Conservation (phyloP, 805 yeast genomes). For the Candida saitoana region DNA sequence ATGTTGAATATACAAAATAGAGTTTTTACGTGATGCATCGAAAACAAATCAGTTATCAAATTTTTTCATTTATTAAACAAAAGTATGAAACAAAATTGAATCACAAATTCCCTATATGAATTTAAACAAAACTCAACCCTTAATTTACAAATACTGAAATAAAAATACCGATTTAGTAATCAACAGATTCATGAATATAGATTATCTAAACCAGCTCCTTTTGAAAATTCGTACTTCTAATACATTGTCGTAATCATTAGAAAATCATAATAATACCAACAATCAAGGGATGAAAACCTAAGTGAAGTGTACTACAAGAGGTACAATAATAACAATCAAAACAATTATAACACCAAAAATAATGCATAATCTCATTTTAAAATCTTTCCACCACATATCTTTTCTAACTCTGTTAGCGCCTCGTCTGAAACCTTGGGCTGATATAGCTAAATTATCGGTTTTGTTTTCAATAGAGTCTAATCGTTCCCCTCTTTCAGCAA, state of each 20-base stretch:
- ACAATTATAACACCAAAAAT: conserved; percentile 75
- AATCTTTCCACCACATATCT: conserved; percentile 98
- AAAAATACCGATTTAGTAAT: neutral
- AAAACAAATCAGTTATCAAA: neutral
- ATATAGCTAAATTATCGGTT: conserved; percentile 86
- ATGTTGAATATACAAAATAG: neutral
- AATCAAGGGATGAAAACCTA: conserved; percentile 6
- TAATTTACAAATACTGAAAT: neutral
- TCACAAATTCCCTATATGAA: neutral
- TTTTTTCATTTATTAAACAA: neutral
- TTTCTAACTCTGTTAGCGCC: conserved; percentile 97
- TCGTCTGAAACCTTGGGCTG: conserved; percentile 92
- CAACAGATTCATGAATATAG: neutral
- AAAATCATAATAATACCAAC: neutral
- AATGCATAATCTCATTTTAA: conserved; percentile 91
- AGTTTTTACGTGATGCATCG: too few species aligned
- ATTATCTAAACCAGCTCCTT: neutral
- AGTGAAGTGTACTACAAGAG: conserved; percentile 81
- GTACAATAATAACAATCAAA: conserved; percentile 83
- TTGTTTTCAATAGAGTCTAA: conserved; percentile 88
- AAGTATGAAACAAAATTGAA: neutral
- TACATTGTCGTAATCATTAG: neutral
- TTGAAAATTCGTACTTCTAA: neutral
- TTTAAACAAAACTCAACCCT: neutral
- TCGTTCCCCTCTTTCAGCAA: conserved; percentile 91